These are phyloP conservation scores for Quercus wislizeni DNA, from an alignment of 306 rosid genomes.

Conservation along the genomic window DNA sequence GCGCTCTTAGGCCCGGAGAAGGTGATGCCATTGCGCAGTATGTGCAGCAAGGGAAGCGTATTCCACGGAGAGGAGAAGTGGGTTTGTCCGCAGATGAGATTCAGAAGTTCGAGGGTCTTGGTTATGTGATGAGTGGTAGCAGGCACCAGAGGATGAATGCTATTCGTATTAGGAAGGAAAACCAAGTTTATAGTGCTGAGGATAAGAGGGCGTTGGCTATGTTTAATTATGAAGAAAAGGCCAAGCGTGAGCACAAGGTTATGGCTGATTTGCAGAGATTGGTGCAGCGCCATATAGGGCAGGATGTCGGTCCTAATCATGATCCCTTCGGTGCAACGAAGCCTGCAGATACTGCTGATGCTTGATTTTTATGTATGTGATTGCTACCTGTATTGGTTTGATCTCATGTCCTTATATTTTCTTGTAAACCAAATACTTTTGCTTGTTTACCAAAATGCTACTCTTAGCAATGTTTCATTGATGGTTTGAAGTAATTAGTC, in stretches of 20 bases:
- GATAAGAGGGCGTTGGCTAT: constrained; percentile 95
- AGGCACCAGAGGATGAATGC: constrained; percentile 99
- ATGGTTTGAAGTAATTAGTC: neutral
- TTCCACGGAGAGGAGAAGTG: constrained; percentile 96
- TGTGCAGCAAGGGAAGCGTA: constrained; percentile 99
- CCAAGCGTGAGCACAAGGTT: constrained; percentile 91
- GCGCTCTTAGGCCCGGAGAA: constrained; percentile 98
- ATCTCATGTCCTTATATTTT: neutral
- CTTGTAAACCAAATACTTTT: neutral
- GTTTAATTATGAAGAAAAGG: constrained; percentile 94
- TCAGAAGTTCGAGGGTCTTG: constrained; percentile 77
- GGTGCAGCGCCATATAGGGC: constrained; percentile 54
- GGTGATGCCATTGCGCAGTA: constrained; percentile 97
- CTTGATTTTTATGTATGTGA: constrained; percentile 37
- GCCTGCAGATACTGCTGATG: constrained; percentile 21
- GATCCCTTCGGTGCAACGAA: too few relatives aligned
- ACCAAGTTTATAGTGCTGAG: constrained; percentile 98
- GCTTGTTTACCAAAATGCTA: neutral
- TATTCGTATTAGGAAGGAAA: constrained; percentile 94
- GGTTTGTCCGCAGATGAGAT: constrained; percentile 97
- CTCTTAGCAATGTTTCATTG: neutral
- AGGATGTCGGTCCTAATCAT: too few relatives aligned
- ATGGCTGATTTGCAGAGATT: constrained; percentile 97
- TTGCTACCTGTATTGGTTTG: neutral
- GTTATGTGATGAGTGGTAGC: constrained; percentile 98